Evolutionary conservation across 768 basidiomycete species (phyloP).

Genomic region (Serendipita vermifera): DNA sequence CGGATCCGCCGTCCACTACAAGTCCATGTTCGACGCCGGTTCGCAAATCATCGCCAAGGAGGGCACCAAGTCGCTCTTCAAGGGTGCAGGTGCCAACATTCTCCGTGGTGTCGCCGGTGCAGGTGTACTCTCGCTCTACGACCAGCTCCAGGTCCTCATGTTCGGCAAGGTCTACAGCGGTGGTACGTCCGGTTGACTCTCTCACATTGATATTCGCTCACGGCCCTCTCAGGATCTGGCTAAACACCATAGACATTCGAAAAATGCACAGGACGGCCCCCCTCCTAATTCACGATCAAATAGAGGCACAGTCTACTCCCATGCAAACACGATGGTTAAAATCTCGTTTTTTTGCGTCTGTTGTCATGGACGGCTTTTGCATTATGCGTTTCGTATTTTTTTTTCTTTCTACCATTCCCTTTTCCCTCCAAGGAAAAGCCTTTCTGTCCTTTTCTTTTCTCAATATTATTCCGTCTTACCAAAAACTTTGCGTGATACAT

Average conservation of each 20-base stretch:
- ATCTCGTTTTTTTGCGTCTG: too few relatives aligned
- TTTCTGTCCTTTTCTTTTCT: too few relatives aligned
- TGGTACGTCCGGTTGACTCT: conserved; percentile 37
- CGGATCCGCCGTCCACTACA: conserved; percentile 90
- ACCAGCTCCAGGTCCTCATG: conserved; percentile 91
- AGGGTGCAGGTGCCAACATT: conserved; percentile 86
- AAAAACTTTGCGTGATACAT: too few relatives aligned
- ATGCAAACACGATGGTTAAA: background rate
- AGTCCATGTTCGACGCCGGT: conserved; percentile 96
- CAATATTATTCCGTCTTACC: conserved; percentile 9
- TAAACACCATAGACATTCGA: conserved; percentile 23
- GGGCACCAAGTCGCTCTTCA: conserved; percentile 91
- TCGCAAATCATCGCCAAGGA: conserved; percentile 93
- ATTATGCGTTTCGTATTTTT: background rate
- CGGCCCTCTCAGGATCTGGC: conserved; percentile 27
- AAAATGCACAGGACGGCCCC: conserved; percentile 14
- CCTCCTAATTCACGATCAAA: background rate
- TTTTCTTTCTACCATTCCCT: background rate
- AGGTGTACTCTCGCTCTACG: conserved; percentile 97
- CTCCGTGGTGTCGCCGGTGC: conserved; percentile 97
- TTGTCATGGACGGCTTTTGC: conserved; percentile 8
- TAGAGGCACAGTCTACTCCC: background rate
- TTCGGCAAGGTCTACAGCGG: conserved; percentile 99
- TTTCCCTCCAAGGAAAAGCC: background rate
- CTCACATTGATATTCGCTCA: background rate